Conservation (phyloP, 2,329 filamentous ascomycete species). For the Hansfordia pulvinata region DNA sequence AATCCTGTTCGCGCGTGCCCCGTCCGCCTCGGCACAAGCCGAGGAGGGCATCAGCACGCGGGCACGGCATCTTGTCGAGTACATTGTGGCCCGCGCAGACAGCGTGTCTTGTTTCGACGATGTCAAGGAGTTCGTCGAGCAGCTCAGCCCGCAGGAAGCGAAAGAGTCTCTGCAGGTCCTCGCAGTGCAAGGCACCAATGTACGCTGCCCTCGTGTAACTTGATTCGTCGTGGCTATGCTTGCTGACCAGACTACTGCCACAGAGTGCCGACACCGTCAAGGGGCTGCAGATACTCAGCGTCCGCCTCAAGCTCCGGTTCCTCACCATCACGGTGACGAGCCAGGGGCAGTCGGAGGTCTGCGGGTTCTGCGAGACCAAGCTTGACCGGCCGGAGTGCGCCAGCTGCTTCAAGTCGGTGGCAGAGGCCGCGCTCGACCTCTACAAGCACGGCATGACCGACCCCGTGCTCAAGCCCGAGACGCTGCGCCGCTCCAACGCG, state of each 20-base stretch:
- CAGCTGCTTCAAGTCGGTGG: conserved; percentile 10
- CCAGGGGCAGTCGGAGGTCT: too few relatives aligned
- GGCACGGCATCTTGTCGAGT: conserved; percentile 18
- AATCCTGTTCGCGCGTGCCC: conserved; percentile 4
- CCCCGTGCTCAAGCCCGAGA: conserved; percentile 3
- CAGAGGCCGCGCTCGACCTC: conserved; percentile 6
- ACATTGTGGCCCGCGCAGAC: too few relatives aligned
- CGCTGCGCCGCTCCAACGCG: conserved; percentile 4
- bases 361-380: conserved; percentile 1
- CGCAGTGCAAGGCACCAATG: not conserved
- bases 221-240: too few relatives aligned
- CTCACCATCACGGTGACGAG: conserved; percentile 1
- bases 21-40: not conserved
- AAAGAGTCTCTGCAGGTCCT: conserved; percentile 20
- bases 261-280: conserved; percentile 3
- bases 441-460: conserved; percentile 9
- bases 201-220: not conserved
- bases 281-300: conserved; percentile 1
- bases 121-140: conserved; percentile 27
- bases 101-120: conserved; percentile 33
- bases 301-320: conserved; percentile 4
- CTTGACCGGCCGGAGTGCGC: conserved; percentile 4
- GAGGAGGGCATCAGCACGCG: conserved; percentile 2
- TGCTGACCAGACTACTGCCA: conserved; percentile 15
- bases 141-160: conserved; percentile 24